These are phyloP conservation scores for Rhizopus microsporus DNA, from an alignment of 371 early-diverging fungal species.

Conservation along the genomic window DNA sequence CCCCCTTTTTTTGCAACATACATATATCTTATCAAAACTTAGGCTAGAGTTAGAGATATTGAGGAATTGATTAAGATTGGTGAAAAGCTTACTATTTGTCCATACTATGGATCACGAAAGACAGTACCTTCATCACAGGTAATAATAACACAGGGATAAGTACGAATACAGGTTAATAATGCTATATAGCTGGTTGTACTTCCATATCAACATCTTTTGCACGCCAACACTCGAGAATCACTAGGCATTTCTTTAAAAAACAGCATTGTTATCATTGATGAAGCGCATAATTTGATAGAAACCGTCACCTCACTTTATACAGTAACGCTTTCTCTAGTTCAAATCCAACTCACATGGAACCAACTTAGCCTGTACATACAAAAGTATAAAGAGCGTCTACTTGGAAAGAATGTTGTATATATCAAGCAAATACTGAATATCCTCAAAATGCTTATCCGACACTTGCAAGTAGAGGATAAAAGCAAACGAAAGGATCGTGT, in stretches of 20 bases:
- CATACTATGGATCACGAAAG: conserved; percentile 89
- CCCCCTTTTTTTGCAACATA: neutral
- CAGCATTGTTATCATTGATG: conserved; percentile 85
- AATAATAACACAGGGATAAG: neutral
- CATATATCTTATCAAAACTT: conserved; percentile 4
- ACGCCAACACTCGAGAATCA: conserved; percentile 73
- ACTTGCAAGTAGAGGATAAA: conserved; percentile 16
- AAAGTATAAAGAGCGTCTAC: conserved; percentile 69
- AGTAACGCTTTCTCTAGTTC: conserved; percentile 42
- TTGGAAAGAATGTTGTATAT: conserved; percentile 75
- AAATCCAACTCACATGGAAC: conserved; percentile 52
- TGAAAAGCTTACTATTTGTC: conserved; percentile 65
- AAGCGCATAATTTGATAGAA: conserved; percentile 88
- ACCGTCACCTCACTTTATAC: conserved; percentile 69
- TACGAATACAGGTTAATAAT: neutral
- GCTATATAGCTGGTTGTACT: conserved; percentile 68
- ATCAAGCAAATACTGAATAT: conserved; percentile 69
- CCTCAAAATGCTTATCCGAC: conserved; percentile 39
- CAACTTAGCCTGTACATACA: conserved; percentile 71
- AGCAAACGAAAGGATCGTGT: conserved; percentile 32
- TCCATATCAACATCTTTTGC: conserved; percentile 87
- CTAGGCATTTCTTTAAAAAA: conserved; percentile 72
- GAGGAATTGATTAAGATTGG: conserved; percentile 83
- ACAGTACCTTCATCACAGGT: conserved; percentile 64
- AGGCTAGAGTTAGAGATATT: conserved; percentile 73